phyloP scores from a whole-genome alignment of 2,329 filamentous ascomycete species.

The Clathrospora elynae region DNA sequence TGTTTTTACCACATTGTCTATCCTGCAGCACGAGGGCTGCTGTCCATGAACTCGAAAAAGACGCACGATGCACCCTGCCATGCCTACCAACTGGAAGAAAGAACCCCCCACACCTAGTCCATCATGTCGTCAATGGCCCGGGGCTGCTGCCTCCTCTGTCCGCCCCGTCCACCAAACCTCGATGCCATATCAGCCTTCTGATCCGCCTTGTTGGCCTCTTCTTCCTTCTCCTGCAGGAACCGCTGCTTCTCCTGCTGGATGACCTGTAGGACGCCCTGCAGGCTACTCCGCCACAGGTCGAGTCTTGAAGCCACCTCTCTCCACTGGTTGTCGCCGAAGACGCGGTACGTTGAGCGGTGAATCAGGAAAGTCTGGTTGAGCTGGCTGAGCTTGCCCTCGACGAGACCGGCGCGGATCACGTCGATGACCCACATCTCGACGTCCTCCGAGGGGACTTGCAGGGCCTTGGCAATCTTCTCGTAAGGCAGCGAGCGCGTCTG shows the following conservation, averaged over 20 bases:
- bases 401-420: slow-evolving; percentile 90
- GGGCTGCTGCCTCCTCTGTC: slow-evolving; percentile 35
- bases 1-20: slow-evolving; percentile 41
- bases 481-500: slow-evolving; percentile 89
- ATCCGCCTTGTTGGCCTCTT: slow-evolving; percentile 73
- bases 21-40: slow-evolving; percentile 40
- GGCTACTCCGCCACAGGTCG: slow-evolving; percentile 86
- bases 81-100: slow-evolving; percentile 31
- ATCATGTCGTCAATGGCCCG: slow-evolving; percentile 45
- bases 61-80: slow-evolving; percentile 36
- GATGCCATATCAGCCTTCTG: slow-evolving; percentile 59
- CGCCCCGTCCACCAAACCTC: slow-evolving; percentile 32
- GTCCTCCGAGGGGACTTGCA: slow-evolving; percentile 80
- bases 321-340: slow-evolving; percentile 99
- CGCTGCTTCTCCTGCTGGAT: slow-evolving; percentile 81
- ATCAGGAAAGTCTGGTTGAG: slow-evolving; percentile 91
- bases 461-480: slow-evolving; percentile 77
- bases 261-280: slow-evolving; percentile 77
- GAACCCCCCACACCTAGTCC: slow-evolving; percentile 33
- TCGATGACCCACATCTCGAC: slow-evolving; percentile 99
- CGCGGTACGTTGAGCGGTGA: slow-evolving; percentile 93
- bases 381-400: slow-evolving; percentile 96
- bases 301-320: slow-evolving; percentile 87
- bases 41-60: slow-evolving; percentile 35
- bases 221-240: slow-evolving; percentile 76